These are phyloP conservation scores for Botrytis sinoallii DNA, from an alignment of 2,329 filamentous ascomycete species.

Conservation along the genomic window DNA sequence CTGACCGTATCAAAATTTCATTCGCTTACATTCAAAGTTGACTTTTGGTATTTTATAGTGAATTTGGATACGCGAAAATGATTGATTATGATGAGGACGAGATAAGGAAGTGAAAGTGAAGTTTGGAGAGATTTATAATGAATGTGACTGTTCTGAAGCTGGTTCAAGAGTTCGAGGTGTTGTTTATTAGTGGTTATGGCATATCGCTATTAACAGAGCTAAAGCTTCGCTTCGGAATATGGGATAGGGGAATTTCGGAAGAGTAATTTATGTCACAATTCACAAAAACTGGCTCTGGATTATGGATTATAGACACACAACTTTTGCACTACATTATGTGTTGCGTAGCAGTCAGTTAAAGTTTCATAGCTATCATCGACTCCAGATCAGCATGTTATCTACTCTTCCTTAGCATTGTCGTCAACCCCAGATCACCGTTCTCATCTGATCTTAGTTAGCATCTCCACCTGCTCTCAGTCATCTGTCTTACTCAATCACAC, in stretches of 20 bases:
- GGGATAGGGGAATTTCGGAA: neutral
- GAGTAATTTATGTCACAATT: neutral
- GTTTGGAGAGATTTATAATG: neutral
- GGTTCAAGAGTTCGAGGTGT: too few relatives aligned
- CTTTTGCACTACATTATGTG: neutral
- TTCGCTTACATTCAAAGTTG: neutral
- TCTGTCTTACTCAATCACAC: too few relatives aligned
- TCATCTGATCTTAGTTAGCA: neutral
- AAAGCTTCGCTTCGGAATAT: neutral
- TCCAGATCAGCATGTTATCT: neutral
- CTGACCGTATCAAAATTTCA: neutral
- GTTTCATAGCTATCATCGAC: neutral
- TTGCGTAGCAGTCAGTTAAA: neutral
- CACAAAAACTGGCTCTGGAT: neutral
- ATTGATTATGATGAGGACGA: neutral
- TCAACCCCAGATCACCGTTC: neutral
- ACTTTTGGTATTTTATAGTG: neutral
- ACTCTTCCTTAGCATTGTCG: neutral
- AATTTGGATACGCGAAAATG: neutral
- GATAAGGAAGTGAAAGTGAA: neutral
- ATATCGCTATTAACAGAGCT: neutral
- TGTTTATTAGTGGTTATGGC: neutral
- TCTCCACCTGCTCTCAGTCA: too few relatives aligned
- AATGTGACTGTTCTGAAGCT: neutral
- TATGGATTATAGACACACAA: neutral